Conservation (phyloP, 2,329 filamentous ascomycete species). For the Elsinoe batatas region DNA sequence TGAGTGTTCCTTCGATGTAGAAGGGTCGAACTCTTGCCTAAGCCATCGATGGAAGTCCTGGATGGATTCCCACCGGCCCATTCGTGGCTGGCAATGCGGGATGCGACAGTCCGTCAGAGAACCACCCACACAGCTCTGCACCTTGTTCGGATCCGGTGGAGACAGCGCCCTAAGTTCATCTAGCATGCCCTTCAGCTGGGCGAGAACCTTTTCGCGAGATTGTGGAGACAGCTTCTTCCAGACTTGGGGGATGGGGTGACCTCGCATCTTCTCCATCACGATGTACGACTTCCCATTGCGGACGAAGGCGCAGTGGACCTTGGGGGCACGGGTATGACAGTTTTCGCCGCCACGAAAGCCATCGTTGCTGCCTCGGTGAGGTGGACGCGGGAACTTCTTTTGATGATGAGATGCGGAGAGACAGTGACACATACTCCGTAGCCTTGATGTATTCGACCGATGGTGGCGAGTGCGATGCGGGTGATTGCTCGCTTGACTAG, state of each 20-base stretch:
- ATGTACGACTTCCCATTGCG: slow-evolving; percentile 35
- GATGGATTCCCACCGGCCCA: no score
- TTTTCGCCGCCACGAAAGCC: slow-evolving; percentile 32
- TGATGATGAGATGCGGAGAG: background rate
- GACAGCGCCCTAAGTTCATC: background rate
- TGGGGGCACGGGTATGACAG: slow-evolving; percentile 40
- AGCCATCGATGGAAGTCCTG: no score
- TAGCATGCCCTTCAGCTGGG: slow-evolving; percentile 2
- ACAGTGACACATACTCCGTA: no score
- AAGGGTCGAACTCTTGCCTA: no score
- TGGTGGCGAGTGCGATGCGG: no score
- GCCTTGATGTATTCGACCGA: no score
- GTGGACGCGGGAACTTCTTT: slow-evolving; percentile 15
- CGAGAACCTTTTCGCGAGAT: background rate
- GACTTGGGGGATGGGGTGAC: background rate
- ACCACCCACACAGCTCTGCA: no score
- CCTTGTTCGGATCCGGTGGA: no score
- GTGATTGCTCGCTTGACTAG: no score
- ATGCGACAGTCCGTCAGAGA: no score
- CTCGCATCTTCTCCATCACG: slow-evolving; percentile 31
- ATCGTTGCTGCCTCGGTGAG: slow-evolving; percentile 35
- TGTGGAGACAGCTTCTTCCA: background rate
- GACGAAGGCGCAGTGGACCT: slow-evolving; percentile 36
- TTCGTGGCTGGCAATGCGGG: no score
- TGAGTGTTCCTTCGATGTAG: no score